These are phyloP conservation scores for Leptographium galeiforme DNA, from an alignment of 2,329 filamentous ascomycete genomes.

Conservation along the genomic window DNA sequence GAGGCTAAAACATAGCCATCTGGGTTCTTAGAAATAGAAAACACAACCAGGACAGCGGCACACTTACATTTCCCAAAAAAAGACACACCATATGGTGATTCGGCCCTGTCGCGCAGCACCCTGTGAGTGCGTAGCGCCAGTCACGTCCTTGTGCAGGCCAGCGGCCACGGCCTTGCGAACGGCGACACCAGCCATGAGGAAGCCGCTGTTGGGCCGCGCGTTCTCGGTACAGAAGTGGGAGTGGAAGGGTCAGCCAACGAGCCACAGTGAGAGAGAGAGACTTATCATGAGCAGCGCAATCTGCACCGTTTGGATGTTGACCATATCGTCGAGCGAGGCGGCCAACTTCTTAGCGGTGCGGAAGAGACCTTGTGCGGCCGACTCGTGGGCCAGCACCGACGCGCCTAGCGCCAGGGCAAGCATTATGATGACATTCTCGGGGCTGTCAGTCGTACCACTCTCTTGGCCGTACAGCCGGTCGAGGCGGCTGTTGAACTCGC, in stretches of 20 bases:
- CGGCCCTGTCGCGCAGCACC: conserved; percentile 7
- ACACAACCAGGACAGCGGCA: neutral
- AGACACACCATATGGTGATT: conserved; percentile 9
- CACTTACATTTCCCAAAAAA: conserved; percentile 11
- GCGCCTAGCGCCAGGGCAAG: conserved; percentile 8
- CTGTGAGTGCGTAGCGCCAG: neutral
- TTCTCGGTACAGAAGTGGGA: conserved; percentile 8
- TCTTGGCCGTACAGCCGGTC: conserved; percentile 3
- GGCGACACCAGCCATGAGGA: conserved; percentile 6
- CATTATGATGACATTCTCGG: conserved; percentile 7
- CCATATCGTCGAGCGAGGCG: conserved; percentile 9
- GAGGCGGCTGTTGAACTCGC: conserved; percentile 6
- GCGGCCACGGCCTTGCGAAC: conserved; percentile 10
- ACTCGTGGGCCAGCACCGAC: conserved; percentile 8
- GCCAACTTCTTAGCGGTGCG: conserved; percentile 8
- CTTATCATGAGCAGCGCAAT: conserved; percentile 10
- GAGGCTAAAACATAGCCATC: conserved; percentile 10
- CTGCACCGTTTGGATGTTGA: conserved; percentile 11
- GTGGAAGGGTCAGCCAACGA: neutral
- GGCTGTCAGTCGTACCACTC: neutral
- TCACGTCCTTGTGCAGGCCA: conserved; percentile 10
- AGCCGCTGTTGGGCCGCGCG: conserved; percentile 9
- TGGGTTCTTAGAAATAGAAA: neutral
- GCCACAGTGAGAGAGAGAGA: neutral
- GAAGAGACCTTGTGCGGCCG: conserved; percentile 6